phyloP scores from a whole-genome alignment of 2,329 filamentous ascomycete genomes.

The Ophiostoma angusticollis region DNA sequence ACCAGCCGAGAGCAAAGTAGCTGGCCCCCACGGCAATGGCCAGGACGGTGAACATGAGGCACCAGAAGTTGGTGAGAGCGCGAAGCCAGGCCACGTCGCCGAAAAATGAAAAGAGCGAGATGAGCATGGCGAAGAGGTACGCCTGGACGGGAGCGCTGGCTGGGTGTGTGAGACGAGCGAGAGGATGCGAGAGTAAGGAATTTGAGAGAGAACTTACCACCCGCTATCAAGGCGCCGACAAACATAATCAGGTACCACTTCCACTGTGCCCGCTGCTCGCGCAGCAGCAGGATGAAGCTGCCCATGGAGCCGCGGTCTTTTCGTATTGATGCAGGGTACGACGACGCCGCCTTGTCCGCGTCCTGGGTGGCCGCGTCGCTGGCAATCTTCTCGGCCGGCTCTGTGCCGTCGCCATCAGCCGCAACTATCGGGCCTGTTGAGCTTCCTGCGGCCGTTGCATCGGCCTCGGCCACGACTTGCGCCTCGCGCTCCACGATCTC shows the following conservation, averaged over 20 bases:
- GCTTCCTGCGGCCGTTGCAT: no score
- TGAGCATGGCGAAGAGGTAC: conserved; percentile 41
- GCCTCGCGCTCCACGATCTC: conserved; percentile 17
- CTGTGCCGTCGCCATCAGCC: background rate
- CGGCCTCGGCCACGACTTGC: no score
- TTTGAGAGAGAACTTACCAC: background rate
- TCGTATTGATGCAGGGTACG: background rate
- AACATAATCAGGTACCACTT: conserved; percentile 37
- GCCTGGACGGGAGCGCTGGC: conserved; percentile 28
- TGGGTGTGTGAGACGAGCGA: background rate
- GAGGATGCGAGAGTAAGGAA: background rate
- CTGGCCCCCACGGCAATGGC: conserved; percentile 38
- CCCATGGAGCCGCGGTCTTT: conserved; percentile 29
- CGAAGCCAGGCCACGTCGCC: conserved; percentile 17
- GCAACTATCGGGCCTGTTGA: no score
- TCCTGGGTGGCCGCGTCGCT: no score
- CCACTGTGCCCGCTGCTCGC: conserved; percentile 41
- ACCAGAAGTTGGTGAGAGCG: conserved; percentile 39
- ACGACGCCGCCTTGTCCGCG: no score
- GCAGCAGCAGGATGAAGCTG: conserved; percentile 44
- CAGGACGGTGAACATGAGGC: conserved; percentile 51
- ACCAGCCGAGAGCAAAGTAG: conserved; percentile 37
- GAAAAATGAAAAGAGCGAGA: conserved; percentile 30
- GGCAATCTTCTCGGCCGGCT: background rate
- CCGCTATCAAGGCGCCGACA: conserved; percentile 30